phyloP scores from a whole-genome alignment of 176 grass and related monocot species.

The Ananas comosus region DNA sequence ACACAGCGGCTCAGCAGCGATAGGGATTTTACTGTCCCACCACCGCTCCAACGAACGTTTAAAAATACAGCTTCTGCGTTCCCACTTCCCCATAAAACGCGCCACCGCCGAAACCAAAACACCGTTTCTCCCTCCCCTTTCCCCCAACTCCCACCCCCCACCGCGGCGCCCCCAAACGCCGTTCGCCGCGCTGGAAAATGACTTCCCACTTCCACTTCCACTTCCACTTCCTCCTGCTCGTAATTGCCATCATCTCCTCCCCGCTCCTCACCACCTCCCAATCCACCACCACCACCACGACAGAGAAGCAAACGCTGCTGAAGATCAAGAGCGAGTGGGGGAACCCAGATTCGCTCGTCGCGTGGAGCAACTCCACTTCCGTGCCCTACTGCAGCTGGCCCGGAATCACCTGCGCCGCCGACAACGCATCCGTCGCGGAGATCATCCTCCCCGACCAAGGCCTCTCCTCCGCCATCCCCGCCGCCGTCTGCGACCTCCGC shows the following conservation, averaged over 20 bases:
- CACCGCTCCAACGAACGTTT: neutral
- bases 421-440: conserved; percentile 14
- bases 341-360: conserved; percentile 29
- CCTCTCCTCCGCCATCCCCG: conserved; percentile 24
- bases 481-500: conserved; percentile 34
- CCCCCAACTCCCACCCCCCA: conserved; percentile 21
- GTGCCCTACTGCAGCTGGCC: conserved; percentile 44
- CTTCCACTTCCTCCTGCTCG: neutral
- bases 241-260: neutral
- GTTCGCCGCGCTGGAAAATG: neutral
- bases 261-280: neutral
- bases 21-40: neutral
- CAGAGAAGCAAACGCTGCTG: conserved; percentile 35
- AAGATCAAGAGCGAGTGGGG: conserved; percentile 43
- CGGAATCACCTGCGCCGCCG: conserved; percentile 28
- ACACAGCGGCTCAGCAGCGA: too few relatives aligned
- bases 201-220: neutral
- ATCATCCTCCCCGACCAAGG: conserved; percentile 4
- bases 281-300: neutral
- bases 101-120: neutral
- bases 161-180: neutral
- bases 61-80: too few relatives aligned
- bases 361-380: conserved; percentile 25
- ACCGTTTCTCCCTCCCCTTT: conserved; percentile 3
- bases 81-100: conserved; percentile 6